phyloP scores from a whole-genome alignment of 148 eudicot genomes.

The Heliosperma pusillum region DNA sequence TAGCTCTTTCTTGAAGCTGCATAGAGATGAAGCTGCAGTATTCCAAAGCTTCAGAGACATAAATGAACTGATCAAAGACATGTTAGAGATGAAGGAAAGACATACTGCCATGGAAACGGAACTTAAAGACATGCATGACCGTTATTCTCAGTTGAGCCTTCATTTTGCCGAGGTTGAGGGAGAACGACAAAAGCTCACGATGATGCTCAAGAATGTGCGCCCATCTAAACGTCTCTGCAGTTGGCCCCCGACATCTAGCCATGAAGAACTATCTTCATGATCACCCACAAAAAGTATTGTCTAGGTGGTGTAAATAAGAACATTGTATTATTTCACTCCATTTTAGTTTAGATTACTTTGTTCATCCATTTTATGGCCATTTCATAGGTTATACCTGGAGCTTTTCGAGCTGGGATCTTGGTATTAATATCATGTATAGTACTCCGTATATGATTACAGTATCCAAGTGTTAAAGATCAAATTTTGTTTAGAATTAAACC shows the following conservation, averaged over 20 bases:
- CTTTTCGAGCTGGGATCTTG: neutral
- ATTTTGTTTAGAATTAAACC: neutral
- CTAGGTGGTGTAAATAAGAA: neutral
- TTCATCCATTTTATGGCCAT: neutral
- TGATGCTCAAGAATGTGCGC: conserved; percentile 77
- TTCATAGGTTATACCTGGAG: neutral
- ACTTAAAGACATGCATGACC: conserved; percentile 81
- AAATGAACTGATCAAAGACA: conserved; percentile 81
- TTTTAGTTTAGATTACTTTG: neutral
- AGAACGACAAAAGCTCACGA: conserved; percentile 77
- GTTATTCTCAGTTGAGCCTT: conserved; percentile 86
- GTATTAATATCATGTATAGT: neutral
- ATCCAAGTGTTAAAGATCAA: conserved; percentile 2
- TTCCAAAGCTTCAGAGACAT: conserved; percentile 90
- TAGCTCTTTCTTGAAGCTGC: conserved; percentile 89
- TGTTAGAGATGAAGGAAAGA: conserved; percentile 74
- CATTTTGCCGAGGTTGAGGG: conserved; percentile 98
- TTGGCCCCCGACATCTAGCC: conserved; percentile 39
- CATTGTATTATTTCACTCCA: neutral
- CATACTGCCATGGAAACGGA: conserved; percentile 55
- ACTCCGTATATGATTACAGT: neutral
- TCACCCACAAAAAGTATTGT: neutral
- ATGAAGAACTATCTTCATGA: conserved; percentile 29
- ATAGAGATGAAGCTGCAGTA: conserved; percentile 82
- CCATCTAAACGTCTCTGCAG: conserved; percentile 48